Evolutionary conservation across 164 flowering plant species (phyloP), one percentile per base, ranked within the genome.

Genomic region (Dillenia turbinata): DNA sequence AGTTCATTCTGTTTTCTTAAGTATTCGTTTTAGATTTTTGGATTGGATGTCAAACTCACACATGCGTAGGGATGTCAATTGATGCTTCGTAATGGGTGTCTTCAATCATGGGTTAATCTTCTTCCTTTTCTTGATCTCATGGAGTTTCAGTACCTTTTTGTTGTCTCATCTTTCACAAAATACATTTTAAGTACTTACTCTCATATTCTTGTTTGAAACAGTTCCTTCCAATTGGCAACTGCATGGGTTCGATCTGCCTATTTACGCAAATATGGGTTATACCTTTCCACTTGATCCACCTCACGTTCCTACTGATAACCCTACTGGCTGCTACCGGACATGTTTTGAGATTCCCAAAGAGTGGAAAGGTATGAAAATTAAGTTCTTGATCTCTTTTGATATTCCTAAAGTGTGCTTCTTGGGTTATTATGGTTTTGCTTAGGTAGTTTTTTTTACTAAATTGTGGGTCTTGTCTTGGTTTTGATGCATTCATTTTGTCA

Each of bases 171-270:
- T 15, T 10, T 59, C 43, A 24, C 47, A 19, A 19, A 17, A 49
- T 16, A 33, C 40, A 33, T 57, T 54, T 11, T 10, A 10, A 49
- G 48, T 22, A 49, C 12, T 1, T 59, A 16, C 44, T 47, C 17
- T 63, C 7, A 61, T 61, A 45, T 59, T 46, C 52, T 10, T 49
- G 45, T 67, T 16, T 85, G 74, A 48, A 71, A 62, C 90, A 94
- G 98, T 94, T 75, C 98, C 98, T 73, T 91, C 97, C 47, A 94
- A 87, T 68, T 94, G 97, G 98, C 95, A 94, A 80, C 72, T 87
- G 97, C 96, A 94, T 79, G 97, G 97, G 61, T 90, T 79, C 76
- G 98, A 88, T 71, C 74, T 70, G 63, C 98, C 98, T 9, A 87
- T 94, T 49, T 94, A 94, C 66, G 90, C 97, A n/a, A 94, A 94